Evolutionary conservation across 352 stramenopile genomes (phyloP).

Genomic region (Pythium oligandrum): DNA sequence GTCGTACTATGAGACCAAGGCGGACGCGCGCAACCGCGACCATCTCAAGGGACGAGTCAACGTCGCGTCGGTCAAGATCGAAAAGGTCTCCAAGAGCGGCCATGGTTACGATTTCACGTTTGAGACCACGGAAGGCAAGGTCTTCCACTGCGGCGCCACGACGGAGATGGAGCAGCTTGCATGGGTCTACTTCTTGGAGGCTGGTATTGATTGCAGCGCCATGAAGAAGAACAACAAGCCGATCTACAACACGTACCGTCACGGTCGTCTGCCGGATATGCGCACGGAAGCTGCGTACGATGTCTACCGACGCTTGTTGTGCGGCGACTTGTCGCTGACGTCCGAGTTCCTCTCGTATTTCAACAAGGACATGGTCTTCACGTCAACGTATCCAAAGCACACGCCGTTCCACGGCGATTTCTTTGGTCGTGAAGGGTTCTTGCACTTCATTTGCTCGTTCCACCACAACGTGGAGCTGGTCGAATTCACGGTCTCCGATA

Average conservation of each 20-base stretch:
- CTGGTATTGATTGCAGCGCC: slow-evolving; percentile 69
- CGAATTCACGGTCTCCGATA: slow-evolving; percentile 72
- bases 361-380: slow-evolving; percentile 88
- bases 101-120: slow-evolving; percentile 85
- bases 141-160: slow-evolving; percentile 75
- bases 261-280: slow-evolving; percentile 69
- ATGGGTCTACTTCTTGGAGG: slow-evolving; percentile 85
- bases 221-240: slow-evolving; percentile 83
- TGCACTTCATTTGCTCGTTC: slow-evolving; percentile 75
- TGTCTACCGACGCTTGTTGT: slow-evolving; percentile 60
- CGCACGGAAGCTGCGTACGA: slow-evolving; percentile 75
- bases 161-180: slow-evolving; percentile 78
- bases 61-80: slow-evolving; percentile 64
- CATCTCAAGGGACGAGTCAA: slow-evolving; percentile 85
- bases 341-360: slow-evolving; percentile 81
- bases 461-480: slow-evolving; percentile 75
- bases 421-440: slow-evolving; percentile 76
- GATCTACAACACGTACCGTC: slow-evolving; percentile 76
- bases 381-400: slow-evolving; percentile 75
- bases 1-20: slow-evolving; percentile 88
- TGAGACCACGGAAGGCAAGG: slow-evolving; percentile 78
- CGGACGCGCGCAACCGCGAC: slow-evolving; percentile 80
- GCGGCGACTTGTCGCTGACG: slow-evolving; percentile 42
- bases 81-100: slow-evolving; percentile 74
- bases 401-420: slow-evolving; percentile 79